Base-by-base conservation (phyloP, 768 basidiomycete species). In the Multifurca ochricompacta region DNA sequence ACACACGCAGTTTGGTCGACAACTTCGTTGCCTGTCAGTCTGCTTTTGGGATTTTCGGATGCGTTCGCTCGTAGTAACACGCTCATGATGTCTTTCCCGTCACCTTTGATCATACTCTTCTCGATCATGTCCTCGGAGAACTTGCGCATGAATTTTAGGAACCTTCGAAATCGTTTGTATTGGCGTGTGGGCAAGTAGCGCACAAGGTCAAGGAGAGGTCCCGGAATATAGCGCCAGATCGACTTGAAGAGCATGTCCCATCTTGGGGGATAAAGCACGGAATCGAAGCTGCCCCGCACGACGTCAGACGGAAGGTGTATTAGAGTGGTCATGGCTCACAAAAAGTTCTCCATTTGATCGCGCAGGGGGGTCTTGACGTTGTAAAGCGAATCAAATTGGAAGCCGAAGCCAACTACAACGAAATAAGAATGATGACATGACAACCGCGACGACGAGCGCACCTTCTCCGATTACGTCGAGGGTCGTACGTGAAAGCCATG, bases 401-500 rank as follows among this genome's bases (percentile, higher is more conserved):
- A 61, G 35, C 60, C 59, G 44, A 65, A 65, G 13, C 59, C 65
- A 44, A 59, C 63, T 64, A 48, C 7, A 5, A 6, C 6, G 23
- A 27, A 41, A 7, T 14, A 1, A 18, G 16, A 19, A 14, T 21
- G 25, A 8, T 43, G 45, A 4, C 6, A 9, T 10, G 10, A 8
- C 34, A 18, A 19, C 11, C 7, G 3, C 19, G 25, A 19, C 34
- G 35, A 42, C 32, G 6, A 4, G 16, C 10, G 9, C 21, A 66
- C 65, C 59, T 56, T 63, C 63, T 21, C 63, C 61, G 34, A 66
- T 66, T 14, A 63, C 53, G 42, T 64, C 65, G 13, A 66, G 54
- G 11, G 63, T 64, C 44, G 60, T 62, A 2, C 62, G 54, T 2
- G 63, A 56, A 6, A 66, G 54, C 65, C 63, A 64, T 6, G 47